Conservation (phyloP, 2,329 filamentous ascomycete genomes). For the Dactylellina sp. region DNA sequence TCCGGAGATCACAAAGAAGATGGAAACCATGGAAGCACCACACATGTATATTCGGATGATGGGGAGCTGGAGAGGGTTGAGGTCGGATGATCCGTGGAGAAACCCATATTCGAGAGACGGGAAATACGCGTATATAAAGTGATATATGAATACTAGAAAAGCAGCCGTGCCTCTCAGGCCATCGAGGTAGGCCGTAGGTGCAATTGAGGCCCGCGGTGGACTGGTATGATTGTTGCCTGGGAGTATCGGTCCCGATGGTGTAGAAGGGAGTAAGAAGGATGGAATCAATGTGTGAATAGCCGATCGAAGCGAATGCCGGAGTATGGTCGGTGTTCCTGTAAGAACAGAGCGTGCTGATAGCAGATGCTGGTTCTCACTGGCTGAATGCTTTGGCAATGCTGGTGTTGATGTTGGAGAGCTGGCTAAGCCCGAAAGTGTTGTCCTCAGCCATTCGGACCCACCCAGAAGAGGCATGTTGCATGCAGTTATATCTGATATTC, state of each 20-base stretch:
- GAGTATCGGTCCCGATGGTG: constrained; percentile 11
- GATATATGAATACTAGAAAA: constrained; percentile 60
- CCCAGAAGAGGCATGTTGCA: constrained; percentile 22
- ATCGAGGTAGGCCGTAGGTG: constrained; percentile 59
- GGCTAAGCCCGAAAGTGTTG: constrained; percentile 7
- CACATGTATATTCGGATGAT: constrained; percentile 63
- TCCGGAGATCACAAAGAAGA: constrained; percentile 72
- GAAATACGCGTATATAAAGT: constrained; percentile 59
- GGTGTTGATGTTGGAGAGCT: constrained; percentile 11
- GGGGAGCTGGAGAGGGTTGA: constrained; percentile 62
- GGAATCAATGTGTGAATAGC: constrained; percentile 34
- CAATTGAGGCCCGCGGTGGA: constrained; percentile 5
- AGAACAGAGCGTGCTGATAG: constrained; percentile 18
- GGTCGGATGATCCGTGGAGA: constrained; percentile 31
- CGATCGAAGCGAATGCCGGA: constrained; percentile 27
- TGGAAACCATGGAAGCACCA: constrained; percentile 66
- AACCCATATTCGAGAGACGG: constrained; percentile 60
- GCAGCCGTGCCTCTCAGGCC: constrained; percentile 62
- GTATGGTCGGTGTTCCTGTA: constrained; percentile 19
- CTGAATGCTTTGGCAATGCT: background rate
- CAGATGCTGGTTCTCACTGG: constrained; percentile 7
- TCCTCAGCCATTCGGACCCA: constrained; percentile 23
- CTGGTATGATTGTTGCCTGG: constrained; percentile 17
- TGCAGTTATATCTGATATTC: too few species aligned
- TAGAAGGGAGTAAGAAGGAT: constrained; percentile 37